Evolutionary conservation across 1,284 basidiomycete species (phyloP).

Genomic region (Porodaedalea pini): DNA sequence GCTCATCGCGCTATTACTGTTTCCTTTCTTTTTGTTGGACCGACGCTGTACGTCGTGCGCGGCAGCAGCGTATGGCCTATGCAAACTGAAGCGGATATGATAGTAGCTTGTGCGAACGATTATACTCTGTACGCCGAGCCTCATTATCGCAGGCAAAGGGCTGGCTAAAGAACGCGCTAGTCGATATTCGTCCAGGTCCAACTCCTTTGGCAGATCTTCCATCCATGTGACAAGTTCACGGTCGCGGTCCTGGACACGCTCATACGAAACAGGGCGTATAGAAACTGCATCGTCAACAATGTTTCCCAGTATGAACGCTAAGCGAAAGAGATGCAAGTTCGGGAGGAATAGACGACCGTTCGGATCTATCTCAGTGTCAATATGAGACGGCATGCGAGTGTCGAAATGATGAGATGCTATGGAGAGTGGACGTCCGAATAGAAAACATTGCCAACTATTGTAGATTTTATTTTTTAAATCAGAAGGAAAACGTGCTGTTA

Average conservation of each 20-base stretch:
- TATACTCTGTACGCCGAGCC: slow-evolving; percentile 73
- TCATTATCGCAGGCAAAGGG: slow-evolving; percentile 41
- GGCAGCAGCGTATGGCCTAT: slow-evolving; percentile 65
- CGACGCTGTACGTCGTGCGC: slow-evolving; percentile 22
- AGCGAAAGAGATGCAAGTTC: slow-evolving; percentile 68
- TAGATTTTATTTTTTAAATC: background rate
- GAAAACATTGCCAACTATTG: slow-evolving; percentile 75
- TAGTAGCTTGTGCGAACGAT: slow-evolving; percentile 71
- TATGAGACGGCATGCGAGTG: slow-evolving; percentile 65
- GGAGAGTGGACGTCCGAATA: slow-evolving; percentile 73
- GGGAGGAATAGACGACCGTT: slow-evolving; percentile 62
- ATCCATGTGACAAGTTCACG: slow-evolving; percentile 65
- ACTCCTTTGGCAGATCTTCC: slow-evolving; percentile 63
- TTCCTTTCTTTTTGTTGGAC: slow-evolving; percentile 4
- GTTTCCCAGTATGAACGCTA: slow-evolving; percentile 70
- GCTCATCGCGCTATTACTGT: slow-evolving; percentile 31
- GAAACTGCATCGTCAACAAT: slow-evolving; percentile 81
- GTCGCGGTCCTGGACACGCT: slow-evolving; percentile 67
- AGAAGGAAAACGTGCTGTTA: background rate
- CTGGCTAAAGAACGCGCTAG: slow-evolving; percentile 67
- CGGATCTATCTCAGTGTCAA: slow-evolving; percentile 55
- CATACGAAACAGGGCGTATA: slow-evolving; percentile 67
- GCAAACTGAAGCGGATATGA: slow-evolving; percentile 78
- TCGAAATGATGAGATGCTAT: slow-evolving; percentile 79
- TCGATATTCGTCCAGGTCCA: slow-evolving; percentile 70